Percentiles rank a stretch among this genome's conserved stretches.
phyloP scores from a whole-genome alignment of 805 yeast species.

The Starmerella apis region DNA sequence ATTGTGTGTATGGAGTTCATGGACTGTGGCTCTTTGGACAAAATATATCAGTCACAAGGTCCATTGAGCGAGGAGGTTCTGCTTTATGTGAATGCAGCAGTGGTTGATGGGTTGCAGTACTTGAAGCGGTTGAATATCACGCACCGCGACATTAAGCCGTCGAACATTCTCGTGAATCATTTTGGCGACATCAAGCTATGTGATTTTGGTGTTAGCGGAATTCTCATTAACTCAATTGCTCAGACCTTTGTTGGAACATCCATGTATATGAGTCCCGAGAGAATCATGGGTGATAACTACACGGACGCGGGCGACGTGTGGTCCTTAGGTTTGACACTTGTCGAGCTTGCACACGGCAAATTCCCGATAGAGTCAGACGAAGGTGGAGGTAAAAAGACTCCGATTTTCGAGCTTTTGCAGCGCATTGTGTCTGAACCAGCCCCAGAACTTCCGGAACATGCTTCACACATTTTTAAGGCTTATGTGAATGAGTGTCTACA shows the following conservation, averaged over 20 bases:
- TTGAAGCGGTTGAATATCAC: conserved; percentile 78
- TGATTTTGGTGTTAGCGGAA: conserved; percentile 94
- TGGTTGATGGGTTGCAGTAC: conserved; percentile 70
- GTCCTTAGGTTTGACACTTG: conserved; percentile 86
- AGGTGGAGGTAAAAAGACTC: conserved; percentile 22
- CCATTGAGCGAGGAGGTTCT: conserved; percentile 59
- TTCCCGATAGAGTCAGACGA: conserved; percentile 40
- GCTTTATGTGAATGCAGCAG: conserved; percentile 62
- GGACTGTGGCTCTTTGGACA: conserved; percentile 88
- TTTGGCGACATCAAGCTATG: conserved; percentile 82
- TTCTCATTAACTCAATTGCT: conserved; percentile 83
- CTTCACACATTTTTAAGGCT: conserved; percentile 43
- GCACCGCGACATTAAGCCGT: conserved; percentile 93
- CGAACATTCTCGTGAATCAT: conserved; percentile 79
- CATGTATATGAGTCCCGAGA: conserved; percentile 94
- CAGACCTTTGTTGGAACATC: conserved; percentile 98
- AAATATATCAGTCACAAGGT: conserved; percentile 52
- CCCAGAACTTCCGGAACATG: conserved; percentile 49
- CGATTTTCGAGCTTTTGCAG: conserved; percentile 75
- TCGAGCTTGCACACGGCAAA: conserved; percentile 77
- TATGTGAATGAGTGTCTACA: conserved; percentile 67
- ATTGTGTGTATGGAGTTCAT: conserved; percentile 92
- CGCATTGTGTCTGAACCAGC: conserved; percentile 89
- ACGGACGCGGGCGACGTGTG: conserved; percentile 95
- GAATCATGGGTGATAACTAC: conserved; percentile 89